Conservation (phyloP, 2,329 filamentous ascomycete species). For the Cladosporium colombiae region DNA sequence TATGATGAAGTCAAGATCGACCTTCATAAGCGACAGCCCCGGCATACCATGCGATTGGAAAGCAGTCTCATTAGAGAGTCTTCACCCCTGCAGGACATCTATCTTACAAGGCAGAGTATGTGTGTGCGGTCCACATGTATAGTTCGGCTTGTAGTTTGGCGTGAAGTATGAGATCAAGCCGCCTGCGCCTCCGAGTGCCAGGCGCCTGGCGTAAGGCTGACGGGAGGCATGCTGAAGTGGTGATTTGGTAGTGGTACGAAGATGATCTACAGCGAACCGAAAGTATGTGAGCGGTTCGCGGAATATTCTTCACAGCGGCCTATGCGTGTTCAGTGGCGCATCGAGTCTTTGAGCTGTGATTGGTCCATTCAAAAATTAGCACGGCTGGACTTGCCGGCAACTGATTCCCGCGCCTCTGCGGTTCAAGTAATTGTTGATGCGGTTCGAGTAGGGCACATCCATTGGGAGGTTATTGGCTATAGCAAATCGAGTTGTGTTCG, state of each 20-base stretch:
- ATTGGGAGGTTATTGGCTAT: background rate
- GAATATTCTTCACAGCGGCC: background rate
- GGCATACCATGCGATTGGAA: slow-evolving; percentile 3
- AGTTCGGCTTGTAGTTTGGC: background rate
- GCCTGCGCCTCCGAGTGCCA: background rate
- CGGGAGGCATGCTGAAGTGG: background rate
- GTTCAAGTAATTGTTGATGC: background rate
- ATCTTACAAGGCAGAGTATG: background rate
- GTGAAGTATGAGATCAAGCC: slow-evolving; percentile 1
- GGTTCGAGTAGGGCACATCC: background rate
- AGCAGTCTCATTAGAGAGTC: background rate
- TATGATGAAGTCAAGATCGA: background rate
- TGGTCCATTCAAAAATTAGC: slow-evolving; percentile 13
- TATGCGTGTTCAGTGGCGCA: slow-evolving; percentile 10
- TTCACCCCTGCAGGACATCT: background rate
- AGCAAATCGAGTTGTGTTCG: background rate
- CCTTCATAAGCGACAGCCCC: background rate
- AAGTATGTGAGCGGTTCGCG: slow-evolving; percentile 1
- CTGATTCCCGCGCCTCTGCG: background rate
- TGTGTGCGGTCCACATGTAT: background rate
- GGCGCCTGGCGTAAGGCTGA: slow-evolving; percentile 1
- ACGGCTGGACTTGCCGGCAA: background rate
- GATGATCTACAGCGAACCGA: background rate
- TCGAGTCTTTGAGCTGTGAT: background rate
- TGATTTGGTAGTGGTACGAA: slow-evolving; percentile 8